Evolutionary conservation across 257 asterid species (phyloP).

Genomic region (Prunella vulgaris): DNA sequence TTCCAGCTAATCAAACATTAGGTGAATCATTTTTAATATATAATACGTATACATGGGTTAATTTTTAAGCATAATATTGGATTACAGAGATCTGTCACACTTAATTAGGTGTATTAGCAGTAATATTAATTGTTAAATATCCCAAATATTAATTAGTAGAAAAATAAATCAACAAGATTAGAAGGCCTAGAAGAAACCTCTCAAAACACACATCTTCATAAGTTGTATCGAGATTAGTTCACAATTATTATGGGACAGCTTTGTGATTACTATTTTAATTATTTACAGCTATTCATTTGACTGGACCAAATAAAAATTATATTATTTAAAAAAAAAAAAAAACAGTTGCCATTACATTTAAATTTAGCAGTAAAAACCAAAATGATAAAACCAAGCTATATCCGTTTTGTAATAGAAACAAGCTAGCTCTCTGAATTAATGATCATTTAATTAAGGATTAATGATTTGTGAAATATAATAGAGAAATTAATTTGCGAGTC

Average conservation of each 20-base stretch:
- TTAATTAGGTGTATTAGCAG: neutral
- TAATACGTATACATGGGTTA: neutral
- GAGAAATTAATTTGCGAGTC: too few relatives aligned
- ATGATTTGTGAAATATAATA: too few relatives aligned
- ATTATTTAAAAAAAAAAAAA: too few relatives aligned
- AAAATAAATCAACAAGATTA: neutral
- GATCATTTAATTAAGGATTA: too few relatives aligned
- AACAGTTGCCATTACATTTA: neutral
- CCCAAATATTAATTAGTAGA: neutral
- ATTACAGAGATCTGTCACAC: conserved; percentile 11
- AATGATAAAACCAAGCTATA: neutral
- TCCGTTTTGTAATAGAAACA: neutral
- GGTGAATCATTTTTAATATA: conserved; percentile 24
- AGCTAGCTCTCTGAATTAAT: too few relatives aligned
- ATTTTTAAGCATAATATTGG: conserved; percentile 10
- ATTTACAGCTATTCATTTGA: neutral
- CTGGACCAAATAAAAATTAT: neutral
- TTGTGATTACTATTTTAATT: too few relatives aligned
- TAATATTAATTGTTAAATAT: neutral
- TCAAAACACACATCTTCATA: neutral
- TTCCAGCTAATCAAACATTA: conserved; percentile 36
- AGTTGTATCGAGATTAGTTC: neutral
- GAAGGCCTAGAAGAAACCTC: neutral
- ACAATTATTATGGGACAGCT: neutral
- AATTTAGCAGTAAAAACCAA: neutral